Evolutionary conservation across 2,329 filamentous ascomycete species (phyloP), one percentile per base, ranked within the genome.

Genomic region (Orbilia quercus): DNA sequence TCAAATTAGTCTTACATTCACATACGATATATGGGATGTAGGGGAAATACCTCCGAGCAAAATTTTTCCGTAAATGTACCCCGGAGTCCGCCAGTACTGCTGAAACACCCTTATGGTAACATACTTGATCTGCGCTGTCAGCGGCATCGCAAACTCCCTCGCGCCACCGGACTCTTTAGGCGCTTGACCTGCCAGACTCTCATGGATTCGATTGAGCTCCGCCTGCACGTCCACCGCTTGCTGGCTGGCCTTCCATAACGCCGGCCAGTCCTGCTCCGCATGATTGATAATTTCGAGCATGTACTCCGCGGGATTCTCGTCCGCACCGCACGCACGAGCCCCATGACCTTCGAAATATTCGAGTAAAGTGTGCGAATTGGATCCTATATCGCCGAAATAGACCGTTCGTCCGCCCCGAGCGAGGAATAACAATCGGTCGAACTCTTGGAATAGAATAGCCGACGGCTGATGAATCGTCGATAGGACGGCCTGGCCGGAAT

Each of bases 81-180:
- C 86, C 0, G 92, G 92, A 0, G 89, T 93, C 69, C 92, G 90
- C 92, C 92, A 96, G 84, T 95, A 96, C 80, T 96, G 92, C 79
- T 93, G 86, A 83, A 96, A 95, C 23, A 95, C 90, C 78, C 92
- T 91, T 75, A 85, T 79, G 12, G 87, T 85, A 65, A 91, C 90
- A 78, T 89, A 84, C 64, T 81, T 82, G 34, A 94, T 82, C 80
- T 96, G 92, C 5, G 83, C 78, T 44, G 76, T 78, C 79, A 96
- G 91, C 0, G 90, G 87, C 5, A 91, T 90, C 1, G 92, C 92
- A 74, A 96, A 96, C 80, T 96, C 91, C 73, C 87, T 85, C 80
- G 88, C 91, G 74, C 83, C 83, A 7, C 85, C 83, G n/a, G 50
- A 63, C 40, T 44, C 66, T 25, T 63, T 64, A 0, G 66, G 76